phyloP scores from a whole-genome alignment of 768 basidiomycete genomes.

The Tricholoma furcatifolium region DNA sequence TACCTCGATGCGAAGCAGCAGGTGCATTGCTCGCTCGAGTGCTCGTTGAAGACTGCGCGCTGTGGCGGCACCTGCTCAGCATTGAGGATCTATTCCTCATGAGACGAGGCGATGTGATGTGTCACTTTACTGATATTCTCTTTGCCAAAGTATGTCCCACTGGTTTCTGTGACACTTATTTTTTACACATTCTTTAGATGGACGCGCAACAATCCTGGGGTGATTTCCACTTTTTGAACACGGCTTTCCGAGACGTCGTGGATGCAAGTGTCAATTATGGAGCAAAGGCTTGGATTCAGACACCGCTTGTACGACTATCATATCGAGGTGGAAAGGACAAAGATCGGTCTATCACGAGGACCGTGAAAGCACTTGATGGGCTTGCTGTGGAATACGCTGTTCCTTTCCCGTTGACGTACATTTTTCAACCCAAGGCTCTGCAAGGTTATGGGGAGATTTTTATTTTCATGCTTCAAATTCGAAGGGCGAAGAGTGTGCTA shows the following conservation, averaged over 20 bases:
- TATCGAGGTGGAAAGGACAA: constrained; percentile 53
- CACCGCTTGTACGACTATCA: constrained; percentile 70
- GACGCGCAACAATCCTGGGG: constrained; percentile 69
- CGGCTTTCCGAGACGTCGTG: constrained; percentile 67
- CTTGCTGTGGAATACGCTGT: constrained; percentile 76
- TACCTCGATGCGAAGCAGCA: constrained; percentile 52
- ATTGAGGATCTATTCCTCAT: constrained; percentile 75
- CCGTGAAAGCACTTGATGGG: constrained; percentile 64
- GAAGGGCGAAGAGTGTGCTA: constrained; percentile 67
- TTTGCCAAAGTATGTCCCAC: constrained; percentile 60
- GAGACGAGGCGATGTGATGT: constrained; percentile 75
- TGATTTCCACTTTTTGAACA: constrained; percentile 85
- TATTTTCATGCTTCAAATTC: constrained; percentile 69
- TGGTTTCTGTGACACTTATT: background rate
- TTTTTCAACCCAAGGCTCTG: constrained; percentile 59
- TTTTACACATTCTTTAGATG: constrained; percentile 47
- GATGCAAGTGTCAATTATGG: constrained; percentile 41
- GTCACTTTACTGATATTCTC: constrained; percentile 68
- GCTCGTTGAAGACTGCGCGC: constrained; percentile 62
- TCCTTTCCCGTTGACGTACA: constrained; percentile 79
- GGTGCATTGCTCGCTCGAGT: constrained; percentile 55
- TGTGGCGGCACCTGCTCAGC: constrained; percentile 59
- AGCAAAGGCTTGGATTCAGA: constrained; percentile 57
- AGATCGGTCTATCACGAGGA: constrained; percentile 44
- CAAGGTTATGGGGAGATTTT: constrained; percentile 68